Percentiles rank a stretch among this genome's conserved stretches.
phyloP scores from a whole-genome alignment of 768 basidiomycete species.

The Suillus brevipes region DNA sequence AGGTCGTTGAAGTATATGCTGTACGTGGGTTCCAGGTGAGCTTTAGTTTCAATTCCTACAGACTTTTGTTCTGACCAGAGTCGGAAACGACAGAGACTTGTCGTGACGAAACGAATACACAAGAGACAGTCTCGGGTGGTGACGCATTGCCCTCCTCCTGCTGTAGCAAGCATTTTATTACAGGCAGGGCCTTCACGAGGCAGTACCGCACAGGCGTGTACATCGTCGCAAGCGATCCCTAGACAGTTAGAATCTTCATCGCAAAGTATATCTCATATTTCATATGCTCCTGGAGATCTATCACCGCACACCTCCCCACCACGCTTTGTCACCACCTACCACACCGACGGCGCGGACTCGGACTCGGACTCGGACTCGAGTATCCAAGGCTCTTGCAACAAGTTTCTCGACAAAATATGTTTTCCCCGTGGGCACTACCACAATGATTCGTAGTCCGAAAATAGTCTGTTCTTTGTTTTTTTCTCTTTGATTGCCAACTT shows the following conservation, averaged over 20 bases:
- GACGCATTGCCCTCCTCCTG: not conserved
- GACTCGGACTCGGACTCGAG: not conserved
- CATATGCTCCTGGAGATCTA: not conserved
- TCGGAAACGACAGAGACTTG: not conserved
- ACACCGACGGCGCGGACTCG: not conserved
- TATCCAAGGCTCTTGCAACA: not conserved
- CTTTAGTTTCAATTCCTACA: no score
- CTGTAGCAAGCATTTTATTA: not conserved
- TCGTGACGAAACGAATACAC: not conserved
- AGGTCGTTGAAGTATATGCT: not conserved
- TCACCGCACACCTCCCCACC: no score
- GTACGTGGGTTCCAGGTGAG: not conserved
- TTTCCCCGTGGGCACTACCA: not conserved
- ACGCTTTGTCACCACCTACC: no score
- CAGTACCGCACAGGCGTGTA: not conserved
- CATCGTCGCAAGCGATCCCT: not conserved
- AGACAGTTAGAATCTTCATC: not conserved
- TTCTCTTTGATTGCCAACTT: no score
- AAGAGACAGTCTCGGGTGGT: not conserved
- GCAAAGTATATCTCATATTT: not conserved
- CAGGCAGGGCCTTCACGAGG: not conserved
- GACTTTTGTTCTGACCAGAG: not conserved
- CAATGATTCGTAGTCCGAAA: no score
- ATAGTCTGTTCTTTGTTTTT: no score
- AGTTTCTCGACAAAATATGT: not conserved